phyloP scores from a whole-genome alignment of 2,329 filamentous ascomycete species.

The Camptophora hylomeconis region DNA sequence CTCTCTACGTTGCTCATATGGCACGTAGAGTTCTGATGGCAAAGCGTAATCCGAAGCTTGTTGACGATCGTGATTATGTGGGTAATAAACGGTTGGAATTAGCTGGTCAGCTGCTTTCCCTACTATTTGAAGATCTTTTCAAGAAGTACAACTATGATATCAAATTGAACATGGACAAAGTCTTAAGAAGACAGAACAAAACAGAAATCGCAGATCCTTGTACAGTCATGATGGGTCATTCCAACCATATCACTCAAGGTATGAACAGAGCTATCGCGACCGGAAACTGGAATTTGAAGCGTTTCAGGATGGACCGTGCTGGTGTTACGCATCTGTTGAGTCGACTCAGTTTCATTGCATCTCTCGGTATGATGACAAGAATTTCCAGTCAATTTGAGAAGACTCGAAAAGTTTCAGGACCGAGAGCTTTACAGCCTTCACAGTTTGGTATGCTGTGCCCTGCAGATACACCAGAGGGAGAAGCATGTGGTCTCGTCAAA shows the following conservation, averaged over 20 bases:
- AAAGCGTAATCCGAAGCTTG: constrained; percentile 72
- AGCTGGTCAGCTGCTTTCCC: constrained; percentile 82
- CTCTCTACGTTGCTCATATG: constrained; percentile 94
- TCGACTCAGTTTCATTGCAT: constrained; percentile 88
- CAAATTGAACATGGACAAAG: constrained; percentile 89
- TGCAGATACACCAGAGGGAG: constrained; percentile 95
- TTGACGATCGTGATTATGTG: constrained; percentile 95
- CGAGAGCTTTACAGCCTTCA: constrained; percentile 87
- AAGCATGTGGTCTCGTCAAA: constrained; percentile 95
- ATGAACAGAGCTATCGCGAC: constrained; percentile 95
- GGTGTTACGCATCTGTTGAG: constrained; percentile 95
- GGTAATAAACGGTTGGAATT: constrained; percentile 94
- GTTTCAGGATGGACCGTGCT: constrained; percentile 96
- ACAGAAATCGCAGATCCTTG: constrained; percentile 80
- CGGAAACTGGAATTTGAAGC: constrained; percentile 94
- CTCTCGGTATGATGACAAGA: constrained; percentile 98
- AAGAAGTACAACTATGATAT: constrained; percentile 85
- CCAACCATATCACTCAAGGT: constrained; percentile 76
- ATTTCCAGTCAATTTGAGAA: constrained; percentile 99
- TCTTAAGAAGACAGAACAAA: constrained; percentile 83
- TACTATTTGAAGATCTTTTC: constrained; percentile 95
- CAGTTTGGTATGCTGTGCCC: constrained; percentile 98
- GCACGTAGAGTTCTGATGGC: constrained; percentile 92
- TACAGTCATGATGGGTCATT: constrained; percentile 69
- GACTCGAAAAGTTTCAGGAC: constrained; percentile 89